A percentile compares a stretch with the other conserved stretches of the same genome.
Conservation (phyloP, 352 stramenopile genomes). For the Pythium biforme region DNA sequence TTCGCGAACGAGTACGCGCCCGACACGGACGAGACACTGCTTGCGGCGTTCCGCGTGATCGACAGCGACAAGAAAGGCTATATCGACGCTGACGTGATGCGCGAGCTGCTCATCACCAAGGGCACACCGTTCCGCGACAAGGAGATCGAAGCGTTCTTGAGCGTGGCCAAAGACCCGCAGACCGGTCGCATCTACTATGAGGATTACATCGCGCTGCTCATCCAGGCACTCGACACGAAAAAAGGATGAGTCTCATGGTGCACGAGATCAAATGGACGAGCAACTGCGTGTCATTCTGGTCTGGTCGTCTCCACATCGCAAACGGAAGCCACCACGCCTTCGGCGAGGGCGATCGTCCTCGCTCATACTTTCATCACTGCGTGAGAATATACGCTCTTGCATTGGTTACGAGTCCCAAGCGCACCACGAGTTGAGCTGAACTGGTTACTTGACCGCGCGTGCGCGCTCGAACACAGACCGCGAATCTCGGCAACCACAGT, state of each 20-base stretch:
- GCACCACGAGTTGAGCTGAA: too few relatives aligned
- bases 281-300: too few relatives aligned
- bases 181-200: constrained; percentile 91
- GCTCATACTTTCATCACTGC: too few relatives aligned
- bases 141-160: constrained; percentile 89
- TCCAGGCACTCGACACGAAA: constrained; percentile 51
- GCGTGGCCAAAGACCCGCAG: constrained; percentile 76
- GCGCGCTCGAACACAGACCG: too few relatives aligned
- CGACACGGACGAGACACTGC: constrained; percentile 85
- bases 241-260: background rate
- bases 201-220: constrained; percentile 87
- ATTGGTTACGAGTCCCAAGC: too few relatives aligned
- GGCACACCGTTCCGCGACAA: constrained; percentile 90
- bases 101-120: constrained; percentile 87
- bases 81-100: constrained; percentile 88
- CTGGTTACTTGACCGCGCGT: too few relatives aligned
- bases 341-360: too few relatives aligned
- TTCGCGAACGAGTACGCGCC: constrained; percentile 87
- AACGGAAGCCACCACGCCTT: too few relatives aligned
- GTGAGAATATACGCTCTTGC: too few relatives aligned
- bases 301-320: too few relatives aligned
- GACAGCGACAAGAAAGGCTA: constrained; percentile 83
- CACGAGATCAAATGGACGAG: too few relatives aligned
- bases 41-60: constrained; percentile 75
- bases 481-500: too few relatives aligned